Base-by-base conservation (phyloP, 345 rosid genomes). In the Carallia pectinifolia region DNA sequence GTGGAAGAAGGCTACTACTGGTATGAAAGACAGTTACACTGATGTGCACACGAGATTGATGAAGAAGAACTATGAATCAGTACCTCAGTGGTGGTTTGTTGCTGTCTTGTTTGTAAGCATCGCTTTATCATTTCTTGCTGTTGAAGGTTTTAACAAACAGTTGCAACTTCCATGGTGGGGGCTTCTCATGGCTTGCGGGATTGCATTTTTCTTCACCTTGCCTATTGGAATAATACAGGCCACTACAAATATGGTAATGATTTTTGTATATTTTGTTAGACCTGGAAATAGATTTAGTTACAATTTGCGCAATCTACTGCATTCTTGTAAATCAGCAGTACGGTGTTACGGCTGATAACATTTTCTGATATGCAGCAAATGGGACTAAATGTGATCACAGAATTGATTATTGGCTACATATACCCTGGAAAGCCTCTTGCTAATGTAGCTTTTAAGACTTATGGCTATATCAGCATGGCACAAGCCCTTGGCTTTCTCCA, bases 161-260 rank as follows among this genome's bases (percentile, higher is more conserved):
- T 66, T 88, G 56, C 90, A 88, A 71, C 81, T 88, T 86, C 92
- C 92, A 29, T 88, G 89, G 87, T 85, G 92, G 92, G 92, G 87
- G 18, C 84, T 88, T 2, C 67, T 88, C 40, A 75, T 85, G 53
- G 89, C 89, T n/a, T 68, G 85, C 9, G 72, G 65, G 68, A 74
- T 87, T 64, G 91, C 89, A 15, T 37, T 84, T 36, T 40, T 40
- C 19, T 87, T 87, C 74, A 87, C 91, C 15, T 83, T 76, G 44
- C 88, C 88, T 10, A 71, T 87, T 74, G 84, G 89, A 69, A 70
- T 87, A 56, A 82, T 87, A 69, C 82, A 87, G 33, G 86, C 89
- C 60, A 85, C 89, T 33, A 85, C 89, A 61, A 87, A 87, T 62
- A 83, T 73, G 84, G 88, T 82, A 71, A 48, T 40, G 37, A 2